Base-by-base conservation (phyloP, 2,329 filamentous ascomycete species). In the Diaporthe australafricana region DNA sequence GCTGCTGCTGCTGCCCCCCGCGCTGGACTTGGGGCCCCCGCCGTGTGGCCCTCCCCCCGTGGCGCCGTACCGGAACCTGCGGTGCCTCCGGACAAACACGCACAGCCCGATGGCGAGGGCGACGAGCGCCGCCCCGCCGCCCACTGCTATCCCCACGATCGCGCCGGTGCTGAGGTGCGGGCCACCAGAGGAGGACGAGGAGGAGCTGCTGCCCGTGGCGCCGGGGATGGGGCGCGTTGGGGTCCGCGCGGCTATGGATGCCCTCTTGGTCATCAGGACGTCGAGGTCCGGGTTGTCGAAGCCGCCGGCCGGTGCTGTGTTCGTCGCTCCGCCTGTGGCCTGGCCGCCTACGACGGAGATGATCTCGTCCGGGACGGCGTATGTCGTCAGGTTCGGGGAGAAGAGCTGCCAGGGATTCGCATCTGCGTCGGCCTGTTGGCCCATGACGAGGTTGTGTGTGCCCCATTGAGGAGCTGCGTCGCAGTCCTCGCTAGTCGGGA, bases 371-470 rank as follows among this genome's bases (percentile, higher is more conserved):
- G 89, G 89, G 5, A 91, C 87, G n/a, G 78, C 77, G 77, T 91
- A 91, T 7, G 79, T 79, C 9, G 85, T 85, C 14, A 89, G 80
- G 45, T 84, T 84, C 1, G 86, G 82, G 27, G 83, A 79, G 74
- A 85, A 91, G 12, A 85, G 80, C 71, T 85, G 83, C 89, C 89
- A 91, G 12, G 84, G 78, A 17, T 80, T 82, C 30, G 83, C 80
- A 48, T 84, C 79, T 6, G 81, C 77, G 12, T 60, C 53, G 63
- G 87, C 87, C 40, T 86, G 85, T 68, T 85, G 81, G 27, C 88
- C 86, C 30, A 90, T 78, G 75, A 90, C 85, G 71, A 88, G 80
- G 72, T 88, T 87, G 78, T 91, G 89, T 14, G 86, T 86, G 5
- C 87, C 89, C 83, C 86, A 89, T 30, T 86, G 82, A 16, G 81